These are phyloP conservation scores for Yarrowia sp. DNA, from an alignment of 805 yeast species.

Conservation along the genomic window DNA sequence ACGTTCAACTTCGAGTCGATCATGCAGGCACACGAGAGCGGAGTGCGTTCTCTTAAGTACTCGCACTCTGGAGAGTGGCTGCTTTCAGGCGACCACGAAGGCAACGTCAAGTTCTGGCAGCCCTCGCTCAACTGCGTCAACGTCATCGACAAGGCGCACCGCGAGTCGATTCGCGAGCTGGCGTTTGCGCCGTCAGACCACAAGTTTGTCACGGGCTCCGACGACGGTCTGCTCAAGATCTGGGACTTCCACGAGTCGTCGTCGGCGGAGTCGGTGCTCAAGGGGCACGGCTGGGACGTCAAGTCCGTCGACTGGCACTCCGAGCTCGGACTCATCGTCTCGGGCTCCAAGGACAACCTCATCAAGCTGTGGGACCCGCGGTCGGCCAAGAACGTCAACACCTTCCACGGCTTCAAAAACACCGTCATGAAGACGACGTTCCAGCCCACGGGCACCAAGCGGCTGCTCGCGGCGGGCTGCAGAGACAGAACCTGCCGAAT, in stretches of 20 bases:
- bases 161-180: constrained; percentile 80
- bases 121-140: constrained; percentile 96
- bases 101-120: constrained; percentile 92
- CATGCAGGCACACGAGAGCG: constrained; percentile 97
- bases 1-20: constrained; percentile 94
- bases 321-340: constrained; percentile 73
- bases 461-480: constrained; percentile 79
- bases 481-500: constrained; percentile 85
- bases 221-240: constrained; percentile 83
- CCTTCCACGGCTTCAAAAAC: constrained; percentile 89
- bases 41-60: constrained; percentile 75
- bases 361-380: constrained; percentile 97
- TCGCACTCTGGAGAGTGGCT: constrained; percentile 94
- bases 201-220: constrained; percentile 90
- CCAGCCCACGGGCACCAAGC: constrained; percentile 73
- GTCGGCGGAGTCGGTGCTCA: constrained; percentile 59
- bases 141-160: constrained; percentile 60
- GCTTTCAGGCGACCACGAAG: constrained; percentile 89
- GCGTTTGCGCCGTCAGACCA: constrained; percentile 88
- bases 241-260: constrained; percentile 75
- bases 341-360: constrained; percentile 94
- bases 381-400: constrained; percentile 63
- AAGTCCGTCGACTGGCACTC: constrained; percentile 98
- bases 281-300: constrained; percentile 99
- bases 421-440: constrained; percentile 84